phyloP scores from a whole-genome alignment of 148 eudicot species.

The Rhododendron griersonianum region DNA sequence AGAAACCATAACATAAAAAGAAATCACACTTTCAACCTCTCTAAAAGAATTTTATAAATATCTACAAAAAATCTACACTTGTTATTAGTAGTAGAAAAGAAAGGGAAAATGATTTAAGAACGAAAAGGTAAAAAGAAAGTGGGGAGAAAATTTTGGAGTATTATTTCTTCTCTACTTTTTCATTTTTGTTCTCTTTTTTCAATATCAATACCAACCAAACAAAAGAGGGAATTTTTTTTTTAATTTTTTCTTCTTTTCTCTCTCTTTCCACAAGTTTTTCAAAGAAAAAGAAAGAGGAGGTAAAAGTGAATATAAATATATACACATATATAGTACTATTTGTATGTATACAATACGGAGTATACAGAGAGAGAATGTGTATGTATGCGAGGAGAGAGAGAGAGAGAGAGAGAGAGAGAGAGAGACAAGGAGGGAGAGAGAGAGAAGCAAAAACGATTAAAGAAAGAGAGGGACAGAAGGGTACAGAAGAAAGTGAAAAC shows the following conservation, averaged over 20 bases:
- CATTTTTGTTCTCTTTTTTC: background rate
- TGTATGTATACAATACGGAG: too few species aligned
- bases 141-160: background rate
- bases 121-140: background rate
- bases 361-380: too few species aligned
- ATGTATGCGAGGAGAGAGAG: too few species aligned
- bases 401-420: conserved; percentile 8
- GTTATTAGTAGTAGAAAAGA: too few species aligned
- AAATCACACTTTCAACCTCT: background rate
- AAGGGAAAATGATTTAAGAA: too few species aligned
- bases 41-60: background rate
- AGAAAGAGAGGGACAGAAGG: background rate
- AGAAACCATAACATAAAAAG: too few species aligned
- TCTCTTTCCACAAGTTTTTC: background rate
- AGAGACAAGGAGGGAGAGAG: conserved; percentile 3
- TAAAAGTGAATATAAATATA: too few species aligned
- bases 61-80: too few species aligned
- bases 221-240: background rate
- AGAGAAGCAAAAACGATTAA: background rate
- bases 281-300: background rate
- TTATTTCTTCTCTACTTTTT: background rate
- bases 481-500: conserved; percentile 3
- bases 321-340: too few species aligned
- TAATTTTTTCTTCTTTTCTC: too few species aligned
- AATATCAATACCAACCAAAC: background rate